phyloP scores from a whole-genome alignment of 1,139 yeast genomes.

The Yamadazyma dendronema region DNA sequence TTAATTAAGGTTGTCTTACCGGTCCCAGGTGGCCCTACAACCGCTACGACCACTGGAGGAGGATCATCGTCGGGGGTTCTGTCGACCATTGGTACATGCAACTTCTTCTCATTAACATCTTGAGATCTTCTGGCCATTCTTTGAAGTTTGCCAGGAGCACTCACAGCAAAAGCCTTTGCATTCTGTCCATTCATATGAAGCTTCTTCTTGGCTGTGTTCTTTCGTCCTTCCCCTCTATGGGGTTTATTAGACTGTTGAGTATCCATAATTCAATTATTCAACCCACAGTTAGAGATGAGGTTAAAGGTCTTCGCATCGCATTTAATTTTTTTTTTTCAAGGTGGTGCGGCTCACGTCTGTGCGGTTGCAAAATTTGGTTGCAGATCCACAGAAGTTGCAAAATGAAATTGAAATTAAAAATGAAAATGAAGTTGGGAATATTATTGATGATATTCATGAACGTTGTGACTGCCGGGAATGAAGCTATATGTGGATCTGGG shows the following conservation, averaged over 20 bases:
- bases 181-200: conserved; percentile 89
- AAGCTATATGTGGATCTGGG: background rate
- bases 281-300: background rate
- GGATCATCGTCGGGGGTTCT: conserved; percentile 97
- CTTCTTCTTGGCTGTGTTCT: conserved; percentile 76
- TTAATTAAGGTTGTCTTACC: conserved; percentile 94
- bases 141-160: conserved; percentile 87
- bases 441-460: background rate
- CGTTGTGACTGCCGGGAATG: background rate
- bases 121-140: conserved; percentile 81
- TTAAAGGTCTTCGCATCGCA: conserved; percentile 1
- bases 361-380: too few species aligned
- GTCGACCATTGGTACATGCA: conserved; percentile 97
- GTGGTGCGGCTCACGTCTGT: too few species aligned
- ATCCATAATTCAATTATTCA: background rate
- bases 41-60: conserved; percentile 94
- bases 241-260: conserved; percentile 56
- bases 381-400: background rate
- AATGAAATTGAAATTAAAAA: too few species aligned
- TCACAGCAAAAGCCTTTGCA: conserved; percentile 91
- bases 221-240: conserved; percentile 53
- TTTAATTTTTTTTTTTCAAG: too few species aligned
- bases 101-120: conserved; percentile 80
- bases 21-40: conserved; percentile 98
- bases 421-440: background rate